A percentile compares a stretch with the other conserved stretches of the same genome.
These are phyloP conservation scores for Diutina sp. DNA, from an alignment of 1,139 yeast genomes.

Conservation along the genomic window DNA sequence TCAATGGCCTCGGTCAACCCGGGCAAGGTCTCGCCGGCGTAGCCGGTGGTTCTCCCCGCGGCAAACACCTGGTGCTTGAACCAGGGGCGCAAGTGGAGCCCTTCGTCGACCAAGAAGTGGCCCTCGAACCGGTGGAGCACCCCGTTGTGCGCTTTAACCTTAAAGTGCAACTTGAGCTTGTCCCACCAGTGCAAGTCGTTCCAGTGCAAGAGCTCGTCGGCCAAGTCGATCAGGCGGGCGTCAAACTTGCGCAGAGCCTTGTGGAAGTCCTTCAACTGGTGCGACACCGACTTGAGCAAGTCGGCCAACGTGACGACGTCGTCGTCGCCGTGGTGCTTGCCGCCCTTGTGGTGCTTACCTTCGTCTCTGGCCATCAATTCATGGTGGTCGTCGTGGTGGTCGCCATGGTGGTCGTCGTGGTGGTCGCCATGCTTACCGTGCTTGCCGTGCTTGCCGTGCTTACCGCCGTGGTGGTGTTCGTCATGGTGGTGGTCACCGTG, in stretches of 20 bases:
- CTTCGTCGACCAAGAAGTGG: constrained; percentile 46
- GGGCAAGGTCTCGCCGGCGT: constrained; percentile 73
- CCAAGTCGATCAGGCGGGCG: constrained; percentile 12
- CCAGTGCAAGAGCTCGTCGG: constrained; percentile 20
- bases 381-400: not conserved
- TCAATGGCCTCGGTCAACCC: constrained; percentile 73
- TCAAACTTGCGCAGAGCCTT: constrained; percentile 25
- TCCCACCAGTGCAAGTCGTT: constrained; percentile 25
- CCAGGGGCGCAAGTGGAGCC: constrained; percentile 65
- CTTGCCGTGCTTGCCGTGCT: not conserved
- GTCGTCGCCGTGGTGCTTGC: not conserved
- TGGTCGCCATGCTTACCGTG: not conserved
- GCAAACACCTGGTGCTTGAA: constrained; percentile 78
- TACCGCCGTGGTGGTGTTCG: not conserved
- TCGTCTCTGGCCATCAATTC: not conserved
- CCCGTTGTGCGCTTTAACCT: constrained; percentile 25
- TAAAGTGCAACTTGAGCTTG: constrained; percentile 23
- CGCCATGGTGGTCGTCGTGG: not conserved
- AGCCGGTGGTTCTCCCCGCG: constrained; percentile 77
- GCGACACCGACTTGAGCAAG: constrained; percentile 13
- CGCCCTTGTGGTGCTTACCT: not conserved
- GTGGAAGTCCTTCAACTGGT: constrained; percentile 15
- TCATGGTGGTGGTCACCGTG: not conserved
- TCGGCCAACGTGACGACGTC: constrained; percentile 13
- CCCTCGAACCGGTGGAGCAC: constrained; percentile 49